A percentile compares a stretch with the other conserved stretches of the same genome.
phyloP scores from a whole-genome alignment of 2,329 filamentous ascomycete species.

The Ascosphaera apis region DNA sequence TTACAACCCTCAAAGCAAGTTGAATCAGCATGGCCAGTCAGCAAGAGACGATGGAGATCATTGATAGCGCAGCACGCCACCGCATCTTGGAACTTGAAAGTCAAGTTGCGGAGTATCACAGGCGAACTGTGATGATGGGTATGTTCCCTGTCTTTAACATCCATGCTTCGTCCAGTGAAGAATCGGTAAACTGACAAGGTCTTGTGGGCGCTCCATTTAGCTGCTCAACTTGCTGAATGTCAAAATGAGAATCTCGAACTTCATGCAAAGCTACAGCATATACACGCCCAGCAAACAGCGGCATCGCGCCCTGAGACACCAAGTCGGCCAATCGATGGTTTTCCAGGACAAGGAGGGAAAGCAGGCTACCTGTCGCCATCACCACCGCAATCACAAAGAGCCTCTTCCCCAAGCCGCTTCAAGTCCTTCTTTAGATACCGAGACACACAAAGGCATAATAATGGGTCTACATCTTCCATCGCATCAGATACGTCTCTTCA shows the following conservation, averaged over 20 bases:
- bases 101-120: neutral
- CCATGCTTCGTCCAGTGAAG: neutral
- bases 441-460: conserved; percentile 3
- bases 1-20: no score
- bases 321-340: neutral
- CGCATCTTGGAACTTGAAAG: conserved; percentile 7
- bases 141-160: neutral
- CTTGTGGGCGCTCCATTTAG: neutral
- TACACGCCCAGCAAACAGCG: neutral
- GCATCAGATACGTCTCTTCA: conserved; percentile 19
- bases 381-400: conserved; percentile 8
- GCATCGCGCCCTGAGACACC: neutral
- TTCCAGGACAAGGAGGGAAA: conserved; percentile 6
- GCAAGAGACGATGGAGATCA: neutral
- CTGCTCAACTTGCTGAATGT: neutral
- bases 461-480: conserved; percentile 3
- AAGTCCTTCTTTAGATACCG: neutral
- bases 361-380: conserved; percentile 9
- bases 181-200: neutral
- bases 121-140: neutral
- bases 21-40: neutral
- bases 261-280: neutral
- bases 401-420: conserved; percentile 3
- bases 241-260: conserved; percentile 1
- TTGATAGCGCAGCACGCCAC: conserved; percentile 1